Percentiles rank a stretch among this genome's conserved stretches.
These are phyloP conservation scores for Dillenia suffruticosa DNA, from an alignment of 164 flowering plant species.

Conservation along the genomic window DNA sequence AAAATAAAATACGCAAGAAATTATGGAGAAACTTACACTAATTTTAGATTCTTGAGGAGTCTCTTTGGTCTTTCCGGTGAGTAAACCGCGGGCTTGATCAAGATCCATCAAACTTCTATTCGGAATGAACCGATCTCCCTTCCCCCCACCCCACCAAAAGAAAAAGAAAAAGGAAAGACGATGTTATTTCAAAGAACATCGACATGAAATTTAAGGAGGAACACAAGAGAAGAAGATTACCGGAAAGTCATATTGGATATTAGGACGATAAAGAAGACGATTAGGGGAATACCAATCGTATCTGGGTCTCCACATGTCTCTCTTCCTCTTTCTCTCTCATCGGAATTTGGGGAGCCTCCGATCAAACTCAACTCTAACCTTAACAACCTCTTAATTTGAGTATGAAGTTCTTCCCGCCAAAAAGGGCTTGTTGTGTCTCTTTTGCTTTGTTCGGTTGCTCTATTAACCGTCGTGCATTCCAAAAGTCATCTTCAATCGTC, in stretches of 20 bases:
- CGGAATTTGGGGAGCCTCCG: too few species aligned
- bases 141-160: not conserved
- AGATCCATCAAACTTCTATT: constrained; percentile 63
- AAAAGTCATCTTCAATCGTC: too few species aligned
- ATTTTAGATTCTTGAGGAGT: constrained; percentile 2
- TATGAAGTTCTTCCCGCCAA: too few species aligned
- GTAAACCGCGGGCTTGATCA: constrained; percentile 37
- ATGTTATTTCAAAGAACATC: not conserved
- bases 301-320: constrained; percentile 7
- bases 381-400: too few species aligned
- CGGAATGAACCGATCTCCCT: constrained; percentile 63
- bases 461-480: too few species aligned
- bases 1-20: constrained; percentile 10
- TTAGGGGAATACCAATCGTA: constrained; percentile 42
- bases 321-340: not conserved
- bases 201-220: not conserved
- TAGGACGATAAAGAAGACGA: constrained; percentile 24
- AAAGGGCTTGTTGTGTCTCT: too few species aligned
- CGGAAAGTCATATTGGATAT: constrained; percentile 26
- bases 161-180: not conserved
- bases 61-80: constrained; percentile 24
- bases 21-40: constrained; percentile 14
- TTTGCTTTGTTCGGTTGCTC: too few species aligned
- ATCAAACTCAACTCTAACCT: too few species aligned
- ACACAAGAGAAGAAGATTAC: constrained; percentile 15